A percentile compares a stretch with the other conserved stretches of the same genome.
These are phyloP conservation scores for Lachancea waltii DNA, from an alignment of 805 yeast species.

Conservation along the genomic window DNA sequence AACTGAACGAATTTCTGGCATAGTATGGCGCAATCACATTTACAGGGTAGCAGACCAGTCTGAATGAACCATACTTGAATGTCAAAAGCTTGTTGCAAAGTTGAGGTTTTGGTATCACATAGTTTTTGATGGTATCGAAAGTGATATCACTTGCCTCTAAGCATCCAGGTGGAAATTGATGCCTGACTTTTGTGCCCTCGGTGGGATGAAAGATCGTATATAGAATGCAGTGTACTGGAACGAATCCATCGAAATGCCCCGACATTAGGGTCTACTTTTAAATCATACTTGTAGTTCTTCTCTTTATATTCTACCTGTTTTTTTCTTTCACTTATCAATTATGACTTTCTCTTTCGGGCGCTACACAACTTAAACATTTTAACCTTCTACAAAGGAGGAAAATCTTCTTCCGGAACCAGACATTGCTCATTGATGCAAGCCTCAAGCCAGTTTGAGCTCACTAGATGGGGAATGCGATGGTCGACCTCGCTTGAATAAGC, in stretches of 20 bases:
- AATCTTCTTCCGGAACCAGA: slow-evolving; percentile 33
- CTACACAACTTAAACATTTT: too few relatives aligned
- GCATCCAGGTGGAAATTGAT: slow-evolving; percentile 78
- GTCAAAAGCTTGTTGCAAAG: slow-evolving; percentile 78
- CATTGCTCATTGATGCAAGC: slow-evolving; percentile 28
- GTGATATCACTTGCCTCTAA: slow-evolving; percentile 42
- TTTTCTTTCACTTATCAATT: too few relatives aligned
- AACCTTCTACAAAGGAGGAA: too few relatives aligned
- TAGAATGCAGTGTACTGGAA: slow-evolving; percentile 82
- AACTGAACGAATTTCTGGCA: slow-evolving; percentile 85
- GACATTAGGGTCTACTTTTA: slow-evolving; percentile 13
- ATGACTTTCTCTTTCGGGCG: too few relatives aligned
- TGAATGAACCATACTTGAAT: slow-evolving; percentile 59
- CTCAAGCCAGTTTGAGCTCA: slow-evolving; percentile 34
- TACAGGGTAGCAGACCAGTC: slow-evolving; percentile 85
- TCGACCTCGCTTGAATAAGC: neutral
- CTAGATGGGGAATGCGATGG: slow-evolving; percentile 29
- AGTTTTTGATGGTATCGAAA: slow-evolving; percentile 83
- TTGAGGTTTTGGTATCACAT: slow-evolving; percentile 88
- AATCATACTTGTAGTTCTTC: neutral
- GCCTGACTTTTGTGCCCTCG: slow-evolving; percentile 86
- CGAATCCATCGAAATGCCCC: slow-evolving; percentile 54
- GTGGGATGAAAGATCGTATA: slow-evolving; percentile 93
- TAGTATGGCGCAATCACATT: slow-evolving; percentile 67
- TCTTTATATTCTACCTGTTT: too few relatives aligned